phyloP scores from a whole-genome alignment of 2,329 filamentous ascomycete genomes.

The Penicillium sp. region DNA sequence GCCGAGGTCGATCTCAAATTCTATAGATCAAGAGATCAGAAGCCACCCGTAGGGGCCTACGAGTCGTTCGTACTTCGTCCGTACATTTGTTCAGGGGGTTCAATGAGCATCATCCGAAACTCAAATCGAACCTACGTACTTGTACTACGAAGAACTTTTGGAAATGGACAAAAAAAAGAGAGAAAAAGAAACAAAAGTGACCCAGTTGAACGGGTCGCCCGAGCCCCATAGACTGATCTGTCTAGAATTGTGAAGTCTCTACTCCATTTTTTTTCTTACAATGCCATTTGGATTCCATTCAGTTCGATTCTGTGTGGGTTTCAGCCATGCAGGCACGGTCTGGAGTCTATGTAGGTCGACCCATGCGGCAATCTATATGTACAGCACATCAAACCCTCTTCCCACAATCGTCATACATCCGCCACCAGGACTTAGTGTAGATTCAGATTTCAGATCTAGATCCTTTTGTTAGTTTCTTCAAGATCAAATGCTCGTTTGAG shows the following conservation, averaged over 20 bases:
- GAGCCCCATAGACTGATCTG: neutral
- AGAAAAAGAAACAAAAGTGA: neutral
- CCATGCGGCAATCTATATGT: slow-evolving; percentile 1
- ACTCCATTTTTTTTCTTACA: neutral
- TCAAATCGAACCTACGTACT: neutral
- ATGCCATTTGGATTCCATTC: neutral
- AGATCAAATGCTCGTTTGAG: neutral
- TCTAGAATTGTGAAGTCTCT: neutral
- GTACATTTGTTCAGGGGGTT: neutral
- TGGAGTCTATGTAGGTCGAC: slow-evolving; percentile 4
- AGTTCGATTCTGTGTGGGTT: neutral
- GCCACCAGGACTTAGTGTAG: neutral
- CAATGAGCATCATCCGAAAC: neutral
- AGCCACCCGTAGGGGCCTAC: no score
- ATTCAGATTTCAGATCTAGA: neutral
- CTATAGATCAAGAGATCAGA: neutral
- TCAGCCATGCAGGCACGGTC: neutral
- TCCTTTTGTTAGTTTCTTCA: neutral
- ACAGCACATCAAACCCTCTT: neutral
- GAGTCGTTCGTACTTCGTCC: neutral
- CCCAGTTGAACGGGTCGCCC: neutral
- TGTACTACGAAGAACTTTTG: neutral
- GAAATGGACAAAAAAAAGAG: neutral
- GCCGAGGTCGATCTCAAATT: neutral
- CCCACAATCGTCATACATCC: neutral